A percentile compares a stretch with the other conserved stretches of the same genome.
These are phyloP conservation scores for Mycosphaerella sp. DNA, from an alignment of 2,329 filamentous ascomycete species.

Conservation along the genomic window DNA sequence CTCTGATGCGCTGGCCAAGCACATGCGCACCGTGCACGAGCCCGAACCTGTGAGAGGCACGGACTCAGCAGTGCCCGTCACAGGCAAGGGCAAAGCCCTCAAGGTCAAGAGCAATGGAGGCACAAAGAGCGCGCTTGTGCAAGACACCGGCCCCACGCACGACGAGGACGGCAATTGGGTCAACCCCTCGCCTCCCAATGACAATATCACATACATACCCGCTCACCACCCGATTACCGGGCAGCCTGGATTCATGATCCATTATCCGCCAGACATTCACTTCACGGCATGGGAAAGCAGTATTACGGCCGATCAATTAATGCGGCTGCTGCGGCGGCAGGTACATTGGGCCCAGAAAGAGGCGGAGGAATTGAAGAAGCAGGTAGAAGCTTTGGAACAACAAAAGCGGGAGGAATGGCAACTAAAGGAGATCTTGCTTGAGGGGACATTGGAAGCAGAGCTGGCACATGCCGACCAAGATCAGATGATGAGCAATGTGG, in stretches of 20 bases:
- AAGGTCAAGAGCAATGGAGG: conserved; percentile 28
- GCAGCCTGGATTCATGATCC: conserved; percentile 40
- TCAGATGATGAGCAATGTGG: conserved; percentile 32
- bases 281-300: conserved; percentile 61
- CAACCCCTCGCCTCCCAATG: conserved; percentile 39
- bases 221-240: conserved; percentile 55
- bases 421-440: conserved; percentile 71
- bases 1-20: conserved; percentile 91
- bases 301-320: conserved; percentile 61
- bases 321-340: conserved; percentile 56
- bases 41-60: conserved; percentile 71
- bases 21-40: conserved; percentile 98
- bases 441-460: conserved; percentile 66
- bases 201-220: conserved; percentile 54
- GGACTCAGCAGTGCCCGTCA: conserved; percentile 61
- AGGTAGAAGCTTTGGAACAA: conserved; percentile 61
- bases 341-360: conserved; percentile 67
- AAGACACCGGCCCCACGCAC: conserved; percentile 23
- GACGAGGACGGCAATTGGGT: conserved; percentile 30
- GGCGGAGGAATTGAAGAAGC: conserved; percentile 54
- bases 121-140: conserved; percentile 20
- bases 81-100: conserved; percentile 42
- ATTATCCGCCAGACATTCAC: conserved; percentile 51
- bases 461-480: conserved; percentile 44
- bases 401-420: conserved; percentile 66